Percentiles rank a stretch among this genome's conserved stretches.
Evolutionary conservation across 225 moss, liverwort and hornwort species (phyloP).

Genomic region (Marchantia paleacea): DNA sequence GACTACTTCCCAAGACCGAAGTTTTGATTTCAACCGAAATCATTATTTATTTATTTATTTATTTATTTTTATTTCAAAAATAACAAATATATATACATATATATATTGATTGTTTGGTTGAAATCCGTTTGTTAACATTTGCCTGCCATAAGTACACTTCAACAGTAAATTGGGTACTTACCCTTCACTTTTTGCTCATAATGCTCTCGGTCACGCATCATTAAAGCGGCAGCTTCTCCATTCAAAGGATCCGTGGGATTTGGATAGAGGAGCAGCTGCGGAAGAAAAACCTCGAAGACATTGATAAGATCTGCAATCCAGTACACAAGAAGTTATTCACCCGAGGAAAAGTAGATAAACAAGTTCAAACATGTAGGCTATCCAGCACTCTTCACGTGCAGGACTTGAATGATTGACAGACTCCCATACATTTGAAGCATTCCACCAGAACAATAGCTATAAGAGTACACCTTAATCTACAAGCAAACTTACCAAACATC

Average conservation of each 20-base stretch:
- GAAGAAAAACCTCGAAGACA: slow-evolving; percentile 92
- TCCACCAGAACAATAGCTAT: background rate
- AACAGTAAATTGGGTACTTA: too few species aligned
- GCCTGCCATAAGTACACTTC: too few species aligned
- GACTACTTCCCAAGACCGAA: too few species aligned
- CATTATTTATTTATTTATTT: too few species aligned
- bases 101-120: too few species aligned
- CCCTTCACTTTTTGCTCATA: slow-evolving; percentile 98
- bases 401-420: background rate
- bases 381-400: background rate
- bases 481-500: slow-evolving; percentile 74
- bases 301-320: slow-evolving; percentile 80
- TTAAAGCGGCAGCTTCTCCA: slow-evolving; percentile 85
- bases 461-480: background rate
- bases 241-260: slow-evolving; percentile 88
- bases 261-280: slow-evolving; percentile 85
- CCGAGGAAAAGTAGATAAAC: background rate
- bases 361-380: too few species aligned
- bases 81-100: too few species aligned
- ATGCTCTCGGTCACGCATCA: slow-evolving; percentile 88
- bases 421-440: background rate
- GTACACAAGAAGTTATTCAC: background rate
- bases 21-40: too few species aligned
- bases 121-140: too few species aligned
- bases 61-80: too few species aligned